Evolutionary conservation across 805 yeast genomes (phyloP).

Genomic region (Candida ulmi): DNA sequence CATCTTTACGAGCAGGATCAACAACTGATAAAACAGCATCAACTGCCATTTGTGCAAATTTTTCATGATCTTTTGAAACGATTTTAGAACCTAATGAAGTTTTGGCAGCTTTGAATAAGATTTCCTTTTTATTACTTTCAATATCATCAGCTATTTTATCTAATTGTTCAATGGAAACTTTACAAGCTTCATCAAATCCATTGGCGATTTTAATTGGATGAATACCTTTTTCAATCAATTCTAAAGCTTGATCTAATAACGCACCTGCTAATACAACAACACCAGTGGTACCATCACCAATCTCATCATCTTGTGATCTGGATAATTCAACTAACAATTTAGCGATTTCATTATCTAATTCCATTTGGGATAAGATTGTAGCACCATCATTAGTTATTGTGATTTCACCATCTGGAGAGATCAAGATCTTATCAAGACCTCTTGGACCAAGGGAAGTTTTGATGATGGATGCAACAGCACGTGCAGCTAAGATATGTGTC

Average conservation of each 20-base stretch:
- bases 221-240: constrained; percentile 91
- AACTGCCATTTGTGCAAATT: constrained; percentile 95
- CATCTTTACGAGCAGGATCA: constrained; percentile 87
- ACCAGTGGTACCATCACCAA: constrained; percentile 99
- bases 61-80: constrained; percentile 88
- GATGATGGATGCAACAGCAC: constrained; percentile 88
- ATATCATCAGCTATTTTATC: constrained; percentile 72
- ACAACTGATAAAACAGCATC: constrained; percentile 92
- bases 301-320: constrained; percentile 94
- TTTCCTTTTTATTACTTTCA: constrained; percentile 30
- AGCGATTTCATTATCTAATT: constrained; percentile 92
- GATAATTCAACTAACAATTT: constrained; percentile 90
- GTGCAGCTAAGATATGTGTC: constrained; percentile 90
- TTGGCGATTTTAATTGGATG: constrained; percentile 97
- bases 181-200: constrained; percentile 96
- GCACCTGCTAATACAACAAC: constrained; percentile 97
- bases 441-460: constrained; percentile 95
- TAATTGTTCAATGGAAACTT: constrained; percentile 74
- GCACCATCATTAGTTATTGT: constrained; percentile 99
- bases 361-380: constrained; percentile 93
- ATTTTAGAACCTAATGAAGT: constrained; percentile 94
- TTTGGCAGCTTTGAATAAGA: constrained; percentile 84
- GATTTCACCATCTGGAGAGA: constrained; percentile 95
- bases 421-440: constrained; percentile 94
- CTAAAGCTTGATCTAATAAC: constrained; percentile 87